Base-by-base conservation (phyloP, 2,329 filamentous ascomycete genomes). In the Byssothecium circinans region DNA sequence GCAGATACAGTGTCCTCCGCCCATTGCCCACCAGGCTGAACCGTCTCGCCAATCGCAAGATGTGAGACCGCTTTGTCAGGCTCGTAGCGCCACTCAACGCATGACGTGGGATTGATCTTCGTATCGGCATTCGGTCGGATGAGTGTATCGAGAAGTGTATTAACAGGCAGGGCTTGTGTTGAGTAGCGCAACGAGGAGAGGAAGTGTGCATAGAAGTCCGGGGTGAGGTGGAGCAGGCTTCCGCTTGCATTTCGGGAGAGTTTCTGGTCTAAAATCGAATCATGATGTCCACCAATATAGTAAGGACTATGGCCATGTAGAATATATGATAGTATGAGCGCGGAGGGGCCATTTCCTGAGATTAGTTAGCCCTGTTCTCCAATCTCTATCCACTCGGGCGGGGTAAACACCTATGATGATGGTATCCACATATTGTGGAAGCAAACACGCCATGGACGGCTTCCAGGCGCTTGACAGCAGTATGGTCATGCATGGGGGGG, bases 271-370 rank as follows among this genome's bases (percentile, higher is more conserved):
- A 84, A 73, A 17, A 84, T 69, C 23, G 74, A 67, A 64, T 85
- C 82, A 29, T 81, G 79, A 66, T 85, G 82, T 29, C 76, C 76
- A 44, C 75, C 68, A 30, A 75, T 68, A 57, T 85, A 85, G 60
- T 75, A 78, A 4, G 82, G 82, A 43, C 83, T 72, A 58, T 84
- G 74, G 30, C 82, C 82, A 65, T 85, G 81, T 22, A 85, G 75
- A 35, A 84, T 82, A 64, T 81, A 85, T 37, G 81, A 83, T 29
- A 85, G 73, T 56, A 84, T 80, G 68, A 85, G 74, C 42, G 82
- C 79, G 41, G 82, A 81, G 37, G 82, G 82, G 46, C 82, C 82
- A 62, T 82, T 83, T 60, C 82, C 82, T 83, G 22, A 11, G 22
- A 3, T 60, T 58, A 55, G 59, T 68, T 51, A 69, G 62, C 58